Conservation (phyloP, 2,329 filamentous ascomycete species). For the Dactylellina haptotyla region DNA sequence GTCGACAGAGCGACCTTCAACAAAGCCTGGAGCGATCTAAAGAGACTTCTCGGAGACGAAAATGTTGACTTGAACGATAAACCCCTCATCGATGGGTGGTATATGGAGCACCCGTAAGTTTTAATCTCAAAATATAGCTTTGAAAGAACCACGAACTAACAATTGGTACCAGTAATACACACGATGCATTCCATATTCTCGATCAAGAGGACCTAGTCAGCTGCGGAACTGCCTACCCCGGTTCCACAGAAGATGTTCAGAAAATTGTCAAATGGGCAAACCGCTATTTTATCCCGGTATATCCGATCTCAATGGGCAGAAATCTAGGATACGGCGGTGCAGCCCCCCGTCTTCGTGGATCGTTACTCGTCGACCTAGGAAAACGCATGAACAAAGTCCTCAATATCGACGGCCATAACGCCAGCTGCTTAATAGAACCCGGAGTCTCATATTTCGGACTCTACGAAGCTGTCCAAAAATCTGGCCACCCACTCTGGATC, state of each 20-base stretch:
- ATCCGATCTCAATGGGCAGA: slow-evolving; percentile 65
- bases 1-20: slow-evolving; percentile 61
- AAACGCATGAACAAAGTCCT: slow-evolving; percentile 67
- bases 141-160: neutral
- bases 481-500: slow-evolving; percentile 61
- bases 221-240: slow-evolving; percentile 64
- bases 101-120: slow-evolving; percentile 61
- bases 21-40: slow-evolving; percentile 61
- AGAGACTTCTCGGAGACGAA: slow-evolving; percentile 60
- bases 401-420: slow-evolving; percentile 65
- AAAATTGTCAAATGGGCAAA: slow-evolving; percentile 64
- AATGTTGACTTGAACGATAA: slow-evolving; percentile 63
- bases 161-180: slow-evolving; percentile 60
- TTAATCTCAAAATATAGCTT: neutral
- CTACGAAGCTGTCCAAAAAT: slow-evolving; percentile 64
- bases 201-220: slow-evolving; percentile 63
- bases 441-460: slow-evolving; percentile 68
- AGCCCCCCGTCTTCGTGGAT: slow-evolving; percentile 66
- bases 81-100: slow-evolving; percentile 61
- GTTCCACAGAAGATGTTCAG: slow-evolving; percentile 65
- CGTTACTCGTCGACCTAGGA: slow-evolving; percentile 67
- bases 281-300: slow-evolving; percentile 64
- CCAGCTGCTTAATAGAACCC: slow-evolving; percentile 67
- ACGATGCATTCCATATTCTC: slow-evolving; percentile 63
- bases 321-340: slow-evolving; percentile 69